Base-by-base conservation (phyloP, 768 basidiomycete genomes). In the Scleroderma bovista region DNA sequence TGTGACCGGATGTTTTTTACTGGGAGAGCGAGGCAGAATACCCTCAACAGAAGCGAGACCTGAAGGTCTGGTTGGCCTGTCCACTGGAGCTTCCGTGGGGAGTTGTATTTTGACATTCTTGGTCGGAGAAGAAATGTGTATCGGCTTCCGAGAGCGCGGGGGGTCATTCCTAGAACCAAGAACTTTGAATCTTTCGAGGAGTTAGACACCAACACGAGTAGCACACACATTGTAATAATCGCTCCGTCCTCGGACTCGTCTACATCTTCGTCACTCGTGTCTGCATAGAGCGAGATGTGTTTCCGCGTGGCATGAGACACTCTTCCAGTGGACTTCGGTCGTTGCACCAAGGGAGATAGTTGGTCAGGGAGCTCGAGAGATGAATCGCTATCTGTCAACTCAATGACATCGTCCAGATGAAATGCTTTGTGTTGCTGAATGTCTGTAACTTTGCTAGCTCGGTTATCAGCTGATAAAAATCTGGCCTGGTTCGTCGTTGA, bases 61-160 rank as follows among this genome's bases (percentile, higher is more conserved):
- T 13, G 34, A n/a, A 13, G n/a, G 4, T 9, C 26, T 29, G 26
- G 13, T 51, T 51, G 50, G 44, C 42, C 40, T 49, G 46, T 29
- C 31, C 41, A 17, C 15, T 40, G n/a, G 7, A 20, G 19, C 10
- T 3, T 9, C 32, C 23, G 15, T 39, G 44, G 23, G 47, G 34
- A 51, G 47, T 17, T 3, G 16, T 4, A 3, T 31, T 33, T 15
- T 5, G 16, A 29, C 33, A 54, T 52, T 44, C 50, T 54, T 44
- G 8, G 49, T 7, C 7, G 31, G 50, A 44, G 17, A 56, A 42
- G 39, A 55, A 6, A 29, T 53, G 6, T 57, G 71, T 26, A 78
- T 52, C 4, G 79, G 81, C 56, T 69, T 80, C 24, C 70, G 71
- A 13, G 75, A 70, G 44, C 68, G 68, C 46, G 62, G 75, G 8